Evolutionary conservation across 257 asterid genomes (phyloP).

Genomic region (Solanum gracilifrons): DNA sequence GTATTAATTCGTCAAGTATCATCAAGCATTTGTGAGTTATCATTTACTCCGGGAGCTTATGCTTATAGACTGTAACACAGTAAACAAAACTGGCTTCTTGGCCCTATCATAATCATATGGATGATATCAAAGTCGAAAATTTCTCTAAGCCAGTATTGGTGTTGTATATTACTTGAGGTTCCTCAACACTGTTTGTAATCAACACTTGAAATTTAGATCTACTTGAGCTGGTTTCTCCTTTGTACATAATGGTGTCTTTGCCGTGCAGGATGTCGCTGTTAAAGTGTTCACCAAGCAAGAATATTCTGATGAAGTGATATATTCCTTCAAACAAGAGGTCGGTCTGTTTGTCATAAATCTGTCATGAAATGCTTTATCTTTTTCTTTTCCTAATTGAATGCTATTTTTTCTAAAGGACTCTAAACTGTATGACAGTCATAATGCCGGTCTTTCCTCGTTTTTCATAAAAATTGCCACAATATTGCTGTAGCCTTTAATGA

Average conservation of each 20-base stretch:
- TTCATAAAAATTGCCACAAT: not conserved
- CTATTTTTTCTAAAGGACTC: not conserved
- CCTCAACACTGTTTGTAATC: not conserved
- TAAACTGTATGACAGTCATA: not conserved
- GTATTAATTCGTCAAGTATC: not conserved
- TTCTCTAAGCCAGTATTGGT: not conserved
- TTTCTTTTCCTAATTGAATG: not conserved
- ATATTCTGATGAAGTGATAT: constrained; percentile 71
- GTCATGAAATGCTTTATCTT: not conserved
- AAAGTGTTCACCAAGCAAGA: constrained; percentile 85
- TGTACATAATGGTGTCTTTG: constrained; percentile 8
- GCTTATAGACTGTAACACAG: not conserved
- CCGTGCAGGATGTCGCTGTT: constrained; percentile 88
- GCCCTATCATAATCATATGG: not conserved
- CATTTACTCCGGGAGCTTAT: not conserved
- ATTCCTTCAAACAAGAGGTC: constrained; percentile 91
- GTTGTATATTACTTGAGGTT: not conserved
- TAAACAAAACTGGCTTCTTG: not conserved
- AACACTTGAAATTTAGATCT: not conserved
- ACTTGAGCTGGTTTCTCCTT: not conserved
- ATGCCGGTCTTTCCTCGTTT: not conserved
- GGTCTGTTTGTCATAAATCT: constrained; percentile 7
- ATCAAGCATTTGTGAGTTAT: not conserved
- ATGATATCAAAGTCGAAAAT: not conserved
- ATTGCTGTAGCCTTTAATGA: not conserved